A percentile compares a stretch with the other conserved stretches of the same genome.
Evolutionary conservation across 2,329 filamentous ascomycete species (phyloP).

Genomic region (Aaosphaeria pasadenensis): DNA sequence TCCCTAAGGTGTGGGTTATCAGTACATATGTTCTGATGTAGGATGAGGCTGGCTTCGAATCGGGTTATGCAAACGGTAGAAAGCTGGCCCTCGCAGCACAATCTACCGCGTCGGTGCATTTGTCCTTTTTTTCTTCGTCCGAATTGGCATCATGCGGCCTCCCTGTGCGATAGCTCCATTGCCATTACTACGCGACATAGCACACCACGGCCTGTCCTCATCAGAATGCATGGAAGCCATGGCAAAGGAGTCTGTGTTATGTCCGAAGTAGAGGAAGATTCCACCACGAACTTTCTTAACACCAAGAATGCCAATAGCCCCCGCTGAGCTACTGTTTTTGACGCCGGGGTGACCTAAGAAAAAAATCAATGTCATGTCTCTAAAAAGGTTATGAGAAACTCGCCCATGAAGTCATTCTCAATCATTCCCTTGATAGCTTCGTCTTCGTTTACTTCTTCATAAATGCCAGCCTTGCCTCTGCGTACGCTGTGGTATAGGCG

Average conservation of each 20-base stretch:
- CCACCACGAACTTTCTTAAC: slow-evolving; percentile 80
- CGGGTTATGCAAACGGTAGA: background rate
- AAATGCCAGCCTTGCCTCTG: slow-evolving; percentile 58
- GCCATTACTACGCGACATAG: slow-evolving; percentile 76
- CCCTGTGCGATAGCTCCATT: slow-evolving; percentile 52
- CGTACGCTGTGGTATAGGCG: slow-evolving; percentile 72
- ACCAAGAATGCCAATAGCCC: slow-evolving; percentile 84
- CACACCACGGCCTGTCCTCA: slow-evolving; percentile 71
- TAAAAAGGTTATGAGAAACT: slow-evolving; percentile 4
- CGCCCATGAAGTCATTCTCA: slow-evolving; percentile 82
- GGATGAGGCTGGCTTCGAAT: no score
- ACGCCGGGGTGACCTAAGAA: slow-evolving; percentile 71
- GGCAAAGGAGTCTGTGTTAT: slow-evolving; percentile 90
- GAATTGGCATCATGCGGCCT: slow-evolving; percentile 50
- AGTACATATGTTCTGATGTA: no score
- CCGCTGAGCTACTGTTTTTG: slow-evolving; percentile 71
- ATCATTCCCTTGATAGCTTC: slow-evolving; percentile 76
- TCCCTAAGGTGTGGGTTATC: no score
- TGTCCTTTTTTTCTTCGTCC: slow-evolving; percentile 28
- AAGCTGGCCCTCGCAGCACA: background rate
- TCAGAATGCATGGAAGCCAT: slow-evolving; percentile 83
- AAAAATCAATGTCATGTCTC: background rate
- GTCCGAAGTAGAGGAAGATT: slow-evolving; percentile 85
- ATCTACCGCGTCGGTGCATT: background rate
- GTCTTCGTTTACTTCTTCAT: slow-evolving; percentile 71